phyloP scores from a whole-genome alignment of 2,329 filamentous ascomycete species.

The Cladosporium phlei region DNA sequence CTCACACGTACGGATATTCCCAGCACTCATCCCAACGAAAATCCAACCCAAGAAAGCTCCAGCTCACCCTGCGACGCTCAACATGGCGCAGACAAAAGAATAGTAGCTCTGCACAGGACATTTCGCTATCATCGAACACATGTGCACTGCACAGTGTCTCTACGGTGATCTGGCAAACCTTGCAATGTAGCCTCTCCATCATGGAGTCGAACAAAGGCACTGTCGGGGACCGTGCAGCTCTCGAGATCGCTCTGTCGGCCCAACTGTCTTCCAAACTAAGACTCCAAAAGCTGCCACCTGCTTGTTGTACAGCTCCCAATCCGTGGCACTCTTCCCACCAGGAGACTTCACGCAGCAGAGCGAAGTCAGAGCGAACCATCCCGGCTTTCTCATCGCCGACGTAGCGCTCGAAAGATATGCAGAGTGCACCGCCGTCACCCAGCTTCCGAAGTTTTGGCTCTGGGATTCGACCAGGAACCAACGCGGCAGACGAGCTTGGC shows the following conservation, averaged over 20 bases:
- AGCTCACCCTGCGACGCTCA: not conserved
- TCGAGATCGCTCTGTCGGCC: not conserved
- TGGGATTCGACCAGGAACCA: not conserved
- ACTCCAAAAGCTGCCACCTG: not conserved
- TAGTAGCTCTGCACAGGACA: not conserved
- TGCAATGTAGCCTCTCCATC: not conserved
- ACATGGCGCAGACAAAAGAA: not conserved
- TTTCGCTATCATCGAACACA: not conserved
- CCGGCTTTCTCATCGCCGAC: not conserved
- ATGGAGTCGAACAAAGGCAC: not conserved
- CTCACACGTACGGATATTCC: constrained; percentile 1
- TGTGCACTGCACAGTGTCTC: not conserved
- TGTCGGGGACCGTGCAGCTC: too few species aligned
- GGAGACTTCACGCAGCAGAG: not conserved
- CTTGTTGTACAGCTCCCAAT: not conserved
- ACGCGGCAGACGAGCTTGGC: not conserved
- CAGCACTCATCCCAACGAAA: not conserved
- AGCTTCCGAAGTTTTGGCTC: not conserved
- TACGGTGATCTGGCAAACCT: not conserved
- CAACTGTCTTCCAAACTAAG: not conserved
- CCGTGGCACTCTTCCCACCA: not conserved
- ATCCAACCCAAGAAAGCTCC: not conserved
- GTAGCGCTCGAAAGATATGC: not conserved
- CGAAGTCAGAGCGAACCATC: not conserved
- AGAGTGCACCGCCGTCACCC: not conserved